Base-by-base conservation (phyloP, 2,329 filamentous ascomycete genomes). In the Chaetomiaceae sp. region DNA sequence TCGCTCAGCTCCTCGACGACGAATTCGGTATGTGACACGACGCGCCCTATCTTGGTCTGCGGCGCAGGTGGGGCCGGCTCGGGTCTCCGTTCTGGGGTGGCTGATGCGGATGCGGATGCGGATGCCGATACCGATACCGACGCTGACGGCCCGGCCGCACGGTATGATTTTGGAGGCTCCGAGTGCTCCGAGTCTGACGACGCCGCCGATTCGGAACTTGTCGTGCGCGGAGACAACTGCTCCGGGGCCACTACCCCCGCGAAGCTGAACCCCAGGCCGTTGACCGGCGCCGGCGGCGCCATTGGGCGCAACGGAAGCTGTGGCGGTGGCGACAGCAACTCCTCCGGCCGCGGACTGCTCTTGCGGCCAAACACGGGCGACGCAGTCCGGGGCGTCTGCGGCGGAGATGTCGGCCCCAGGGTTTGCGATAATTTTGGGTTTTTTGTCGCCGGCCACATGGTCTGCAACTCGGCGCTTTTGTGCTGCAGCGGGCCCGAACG, bases 1-100 rank as follows among this genome's bases (percentile, higher is more conserved):
- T 75, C 65, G 55, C 58, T 64, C 19, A 69, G 49, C 42, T 70
- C 73, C 49, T 76, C 73, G 24, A 76, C 63, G 10, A 62, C 57
- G 30, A 75, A 66, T 29, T 58, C 52, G 11, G 51, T 45, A 17
- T 57, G 50, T 15, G 52, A 49, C 6, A 56, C 51, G 24, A 55
- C 35, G 29, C 49, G 49, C 36, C 45, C 45, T 22, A 45, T 44
- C 45, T 47, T 48, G 38, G 42, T 24, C 7, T 48, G 33, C 37
- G 42, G 45, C 39, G 47, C 32, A n/a, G 29, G 52, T 47, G 52
- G 49, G 48, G 51, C 46, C 35, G 48, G 36, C 8, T 43, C 40
- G 20, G 52, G 47, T 24, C 37, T 46, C 10, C 47, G 53, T 14
- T 56, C 51, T 18, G 59, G 47, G 18, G 47, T 54, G 19, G 54